Evolutionary conservation across 495 filamentous ascomycete genomes (phyloP).

Genomic region (Penicilliopsis zonata): DNA sequence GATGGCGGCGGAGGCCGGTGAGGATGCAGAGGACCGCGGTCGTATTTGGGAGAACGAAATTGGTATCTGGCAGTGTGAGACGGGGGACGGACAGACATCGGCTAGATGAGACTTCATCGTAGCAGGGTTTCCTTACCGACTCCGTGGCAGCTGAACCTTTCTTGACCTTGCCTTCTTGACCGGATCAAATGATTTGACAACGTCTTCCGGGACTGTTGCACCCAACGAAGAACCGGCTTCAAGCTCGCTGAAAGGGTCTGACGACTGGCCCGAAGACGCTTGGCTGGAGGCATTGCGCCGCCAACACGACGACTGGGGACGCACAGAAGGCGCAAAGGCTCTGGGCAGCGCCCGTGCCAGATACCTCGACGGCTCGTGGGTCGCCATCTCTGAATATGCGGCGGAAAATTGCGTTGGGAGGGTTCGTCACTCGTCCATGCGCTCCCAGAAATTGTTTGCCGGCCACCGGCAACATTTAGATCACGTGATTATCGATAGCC

Average conservation of each 20-base stretch:
- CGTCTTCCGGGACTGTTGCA: slow-evolving; percentile 11
- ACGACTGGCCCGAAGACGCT: slow-evolving; percentile 20
- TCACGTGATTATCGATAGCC: no score
- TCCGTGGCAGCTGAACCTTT: slow-evolving; percentile 47
- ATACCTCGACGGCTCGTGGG: slow-evolving; percentile 29
- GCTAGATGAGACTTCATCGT: background rate
- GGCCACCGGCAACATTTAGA: no score
- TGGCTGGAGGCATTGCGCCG: slow-evolving; percentile 38
- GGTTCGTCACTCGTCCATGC: no score
- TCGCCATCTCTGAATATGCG: slow-evolving; percentile 24
- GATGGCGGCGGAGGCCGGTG: slow-evolving; percentile 77
- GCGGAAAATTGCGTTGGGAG: no score
- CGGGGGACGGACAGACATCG: background rate
- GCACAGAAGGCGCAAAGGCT: slow-evolving; percentile 20
- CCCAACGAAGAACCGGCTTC: slow-evolving; percentile 26
- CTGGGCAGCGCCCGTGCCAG: slow-evolving; percentile 30
- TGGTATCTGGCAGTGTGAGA: slow-evolving; percentile 55
- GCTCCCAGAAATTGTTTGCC: slow-evolving; percentile 31
- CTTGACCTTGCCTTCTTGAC: slow-evolving; percentile 37
- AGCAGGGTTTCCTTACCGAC: slow-evolving; percentile 41
- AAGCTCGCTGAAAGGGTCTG: slow-evolving; percentile 22
- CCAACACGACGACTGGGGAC: slow-evolving; percentile 20
- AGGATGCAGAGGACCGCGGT: slow-evolving; percentile 87
- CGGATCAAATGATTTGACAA: slow-evolving; percentile 42
- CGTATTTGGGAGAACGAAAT: slow-evolving; percentile 83